Evolutionary conservation across 2,329 filamentous ascomycete species (phyloP), one percentile per base, ranked within the genome.

Genomic region (Claviceps digitariae): DNA sequence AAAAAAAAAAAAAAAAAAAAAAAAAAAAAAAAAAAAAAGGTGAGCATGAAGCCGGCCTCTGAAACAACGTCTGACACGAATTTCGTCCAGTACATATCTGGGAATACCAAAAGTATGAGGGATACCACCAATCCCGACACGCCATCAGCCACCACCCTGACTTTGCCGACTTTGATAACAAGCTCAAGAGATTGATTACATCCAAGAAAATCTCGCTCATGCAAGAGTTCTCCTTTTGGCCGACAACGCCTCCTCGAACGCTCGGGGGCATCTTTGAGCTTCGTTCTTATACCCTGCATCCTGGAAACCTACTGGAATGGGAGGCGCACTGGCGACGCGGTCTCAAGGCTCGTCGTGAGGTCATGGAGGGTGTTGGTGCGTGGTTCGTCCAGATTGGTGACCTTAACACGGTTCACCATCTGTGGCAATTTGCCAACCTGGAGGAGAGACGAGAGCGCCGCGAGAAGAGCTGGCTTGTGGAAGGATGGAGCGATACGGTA

Each of bases 151-250:
- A 78, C 61, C 88, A 95, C 63, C 86, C 88, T 57, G 89, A 90
- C 20, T 97, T 89, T 67, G 73, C 83, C 60, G 84, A 80, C 10
- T 96, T 96, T 66, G 88, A 95, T 66, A 74, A 74, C 57, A 87
- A 91, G 71, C 83, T 98, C 51, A 90, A 90, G 70, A 77, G 74
- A n/a, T 75, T 97, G 57, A 91, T 98, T 65, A 83, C 77, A 55
- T 81, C 81, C 58, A 97, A 95, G 75, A 82, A 84, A 60, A 86
- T 85, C 4, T 96, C 90, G 0, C 78, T 98, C 51, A 98, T 98
- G 93, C 93, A 98, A 69, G 93, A 98, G 70, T 98, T 98, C 72
- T 95, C 90, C 38, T 98, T 98, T 78, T 98, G 93, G 93, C 93
- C 93, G 1, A 98, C 93, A 3, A 91, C 89, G 0, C 79, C 90